Conservation (phyloP, 306 rosid genomes). For the Oemleria cerasiformis region DNA sequence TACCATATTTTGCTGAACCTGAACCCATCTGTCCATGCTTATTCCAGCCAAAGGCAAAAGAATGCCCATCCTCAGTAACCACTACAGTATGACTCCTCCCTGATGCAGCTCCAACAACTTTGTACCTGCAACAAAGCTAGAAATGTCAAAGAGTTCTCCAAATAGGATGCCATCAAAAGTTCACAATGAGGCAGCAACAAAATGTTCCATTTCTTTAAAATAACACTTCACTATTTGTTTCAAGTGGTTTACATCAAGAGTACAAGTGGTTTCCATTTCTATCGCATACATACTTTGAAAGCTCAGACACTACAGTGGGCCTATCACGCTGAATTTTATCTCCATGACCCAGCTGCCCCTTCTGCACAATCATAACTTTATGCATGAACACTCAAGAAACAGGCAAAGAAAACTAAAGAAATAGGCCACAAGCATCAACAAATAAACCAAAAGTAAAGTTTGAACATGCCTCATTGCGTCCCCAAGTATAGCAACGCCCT, state of each 20-base stretch:
- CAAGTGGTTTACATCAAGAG: background rate
- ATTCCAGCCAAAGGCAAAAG: constrained; percentile 96
- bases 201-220: background rate
- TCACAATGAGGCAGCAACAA: background rate
- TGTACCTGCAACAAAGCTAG: constrained; percentile 44
- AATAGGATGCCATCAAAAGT: background rate
- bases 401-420: background rate
- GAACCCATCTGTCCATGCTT: constrained; percentile 97
- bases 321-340: constrained; percentile 91
- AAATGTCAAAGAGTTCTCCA: background rate
- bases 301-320: constrained; percentile 93
- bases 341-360: constrained; percentile 98
- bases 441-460: constrained; percentile 15
- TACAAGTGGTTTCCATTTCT: background rate
- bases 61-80: constrained; percentile 73
- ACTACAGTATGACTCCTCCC: constrained; percentile 89
- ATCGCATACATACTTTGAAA: constrained; percentile 68
- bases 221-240: background rate
- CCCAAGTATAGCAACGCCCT: constrained; percentile 99
- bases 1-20: constrained; percentile 77
- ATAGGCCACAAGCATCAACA: background rate
- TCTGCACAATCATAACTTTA: constrained; percentile 49
- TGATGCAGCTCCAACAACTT: constrained; percentile 72
- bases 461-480: constrained; percentile 81
- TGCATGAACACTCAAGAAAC: constrained; percentile 12